phyloP scores from a whole-genome alignment of 768 basidiomycete genomes.

The Leucocoprinus birnbaumii region DNA sequence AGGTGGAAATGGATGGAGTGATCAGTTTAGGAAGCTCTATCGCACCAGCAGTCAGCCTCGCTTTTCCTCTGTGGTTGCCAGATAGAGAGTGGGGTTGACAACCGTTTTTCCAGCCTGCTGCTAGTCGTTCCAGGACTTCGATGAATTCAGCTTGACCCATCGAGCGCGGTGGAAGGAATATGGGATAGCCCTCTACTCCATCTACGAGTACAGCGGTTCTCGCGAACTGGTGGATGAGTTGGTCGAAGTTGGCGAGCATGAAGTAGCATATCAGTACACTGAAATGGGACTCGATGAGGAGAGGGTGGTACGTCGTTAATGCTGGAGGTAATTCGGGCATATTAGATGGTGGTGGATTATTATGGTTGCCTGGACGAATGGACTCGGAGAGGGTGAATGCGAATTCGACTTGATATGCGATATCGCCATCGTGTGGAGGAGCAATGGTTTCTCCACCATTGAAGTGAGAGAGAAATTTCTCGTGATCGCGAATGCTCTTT shows the following conservation, averaged over 20 bases:
- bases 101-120: constrained; percentile 71
- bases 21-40: constrained; percentile 35
- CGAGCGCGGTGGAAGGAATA: constrained; percentile 83
- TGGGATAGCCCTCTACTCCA: constrained; percentile 83
- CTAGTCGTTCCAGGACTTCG: constrained; percentile 80
- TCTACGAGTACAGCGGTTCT: constrained; percentile 70
- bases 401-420: constrained; percentile 56
- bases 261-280: constrained; percentile 72
- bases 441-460: constrained; percentile 59
- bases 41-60: constrained; percentile 22
- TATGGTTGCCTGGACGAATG: constrained; percentile 58
- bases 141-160: constrained; percentile 91
- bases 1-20: constrained; percentile 20
- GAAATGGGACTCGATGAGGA: constrained; percentile 86
- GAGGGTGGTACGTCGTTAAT: constrained; percentile 88
- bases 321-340: constrained; percentile 47
- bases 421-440: constrained; percentile 32
- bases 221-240: constrained; percentile 61
- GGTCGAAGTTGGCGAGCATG: constrained; percentile 73
- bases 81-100: constrained; percentile 51
- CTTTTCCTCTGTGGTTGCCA: constrained; percentile 32
- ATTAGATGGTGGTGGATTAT: constrained; percentile 25
- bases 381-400: constrained; percentile 71
- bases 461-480: constrained; percentile 81
- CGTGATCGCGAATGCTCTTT: constrained; percentile 82